Evolutionary conservation across 208 protist species (phyloP), one percentile per base, ranked within the genome.

Genomic region (Leishmania guyanensis): DNA sequence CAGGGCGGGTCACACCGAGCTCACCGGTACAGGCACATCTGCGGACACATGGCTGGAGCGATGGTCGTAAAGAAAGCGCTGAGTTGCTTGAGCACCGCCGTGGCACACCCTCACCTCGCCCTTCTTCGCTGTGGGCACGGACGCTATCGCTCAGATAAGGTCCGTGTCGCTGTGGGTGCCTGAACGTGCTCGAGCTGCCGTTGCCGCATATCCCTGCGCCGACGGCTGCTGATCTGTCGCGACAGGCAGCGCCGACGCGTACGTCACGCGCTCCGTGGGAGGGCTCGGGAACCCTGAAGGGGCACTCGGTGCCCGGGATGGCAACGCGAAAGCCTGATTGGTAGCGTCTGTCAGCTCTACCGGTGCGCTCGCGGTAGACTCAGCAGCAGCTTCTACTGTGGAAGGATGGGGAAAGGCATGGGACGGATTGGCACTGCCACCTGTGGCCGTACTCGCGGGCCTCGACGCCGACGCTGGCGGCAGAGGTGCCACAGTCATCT

Each of bases 121-220:
- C 22, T 53, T 73, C 22, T 6, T 22, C n/a, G 22, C 48, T 10
- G 33, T 26, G n/a, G 46, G 48, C 48, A 39, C 22, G 51, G n/a
- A 20, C 5, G 48, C 74, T 22, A 51, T 33, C 22, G 5, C 8
- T 56, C 36, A 84, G 43, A 84, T 84, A 39, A 84, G 22, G 16
- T 84, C 80, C 16, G 80, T 84, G 53, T 56, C 80, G 69, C 50
- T 68, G 9, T 62, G 60, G 16, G 43, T 29, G 20, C 8, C 12
- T 10, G 43, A 33, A 14, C 46, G 51, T 69, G n/a, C 51, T 14
- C 26, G 53, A 39, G 10, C 48, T 10, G 51, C 14, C 29, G 72
- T 1, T 29, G 17, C 69, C 33, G 69, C 43, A 29, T 29, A 51
- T 51, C 53, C 69, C 10, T 29, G 39, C 9, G 33, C 6, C 69